Percentiles rank a stretch among this genome's conserved stretches.
phyloP scores from a whole-genome alignment of 163 green algal species.

The Prototheca cutis region DNA sequence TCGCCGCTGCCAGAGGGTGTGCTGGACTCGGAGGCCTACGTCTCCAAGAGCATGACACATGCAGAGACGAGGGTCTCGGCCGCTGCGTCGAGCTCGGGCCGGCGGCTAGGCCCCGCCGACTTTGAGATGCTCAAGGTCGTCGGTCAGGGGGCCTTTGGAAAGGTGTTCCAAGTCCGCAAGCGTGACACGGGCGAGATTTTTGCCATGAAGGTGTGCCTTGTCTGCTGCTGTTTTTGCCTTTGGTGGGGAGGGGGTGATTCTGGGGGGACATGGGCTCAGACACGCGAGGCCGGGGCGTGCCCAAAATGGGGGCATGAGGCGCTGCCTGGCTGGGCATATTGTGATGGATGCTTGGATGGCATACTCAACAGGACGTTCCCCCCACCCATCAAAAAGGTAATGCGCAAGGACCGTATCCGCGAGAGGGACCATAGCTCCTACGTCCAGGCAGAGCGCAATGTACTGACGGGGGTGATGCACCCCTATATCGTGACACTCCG shows the following conservation, averaged over 20 bases:
- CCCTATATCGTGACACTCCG: slow-evolving; percentile 96
- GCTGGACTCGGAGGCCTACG: background rate
- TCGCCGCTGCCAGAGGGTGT: background rate
- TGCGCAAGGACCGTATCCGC: slow-evolving; percentile 90
- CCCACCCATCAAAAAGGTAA: slow-evolving; percentile 37
- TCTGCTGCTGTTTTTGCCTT: background rate
- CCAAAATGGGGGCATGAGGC: too few relatives aligned
- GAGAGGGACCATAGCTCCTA: slow-evolving; percentile 87
- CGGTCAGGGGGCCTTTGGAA: slow-evolving; percentile 94
- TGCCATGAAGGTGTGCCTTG: slow-evolving; percentile 83
- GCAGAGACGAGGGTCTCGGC: slow-evolving; percentile 3
- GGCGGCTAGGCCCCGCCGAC: slow-evolving; percentile 56
- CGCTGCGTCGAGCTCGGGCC: background rate
- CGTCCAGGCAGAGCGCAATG: slow-evolving; percentile 77
- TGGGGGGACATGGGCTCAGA: too few relatives aligned
- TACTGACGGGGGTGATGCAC: slow-evolving; percentile 84
- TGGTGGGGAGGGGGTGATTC: background rate
- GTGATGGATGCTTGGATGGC: too few relatives aligned
- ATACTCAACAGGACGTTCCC: too few relatives aligned
- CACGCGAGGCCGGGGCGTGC: too few relatives aligned
- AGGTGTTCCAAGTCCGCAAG: slow-evolving; percentile 85
- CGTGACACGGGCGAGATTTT: slow-evolving; percentile 65
- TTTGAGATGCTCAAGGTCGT: slow-evolving; percentile 93
- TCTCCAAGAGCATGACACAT: background rate
- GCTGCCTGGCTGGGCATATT: too few relatives aligned